These are phyloP conservation scores for Mesembryanthemum crystallinum DNA, from an alignment of 148 eudicot genomes.

Conservation along the genomic window DNA sequence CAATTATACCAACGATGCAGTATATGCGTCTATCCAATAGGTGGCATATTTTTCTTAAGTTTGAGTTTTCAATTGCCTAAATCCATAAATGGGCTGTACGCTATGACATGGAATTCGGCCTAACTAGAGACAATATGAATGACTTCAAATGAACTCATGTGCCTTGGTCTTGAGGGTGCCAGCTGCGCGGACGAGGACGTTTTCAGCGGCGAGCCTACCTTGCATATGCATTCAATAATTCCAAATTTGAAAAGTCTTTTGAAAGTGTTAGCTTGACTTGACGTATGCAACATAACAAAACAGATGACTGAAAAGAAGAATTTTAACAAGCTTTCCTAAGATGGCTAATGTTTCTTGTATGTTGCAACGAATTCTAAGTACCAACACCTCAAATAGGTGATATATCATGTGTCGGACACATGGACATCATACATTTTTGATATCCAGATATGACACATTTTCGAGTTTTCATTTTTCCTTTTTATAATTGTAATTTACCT, in stretches of 20 bases:
- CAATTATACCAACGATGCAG: too few relatives aligned
- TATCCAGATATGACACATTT: too few relatives aligned
- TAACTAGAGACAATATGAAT: background rate
- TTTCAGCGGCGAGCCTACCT: background rate
- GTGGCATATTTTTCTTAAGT: too few relatives aligned
- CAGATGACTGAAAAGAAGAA: background rate
- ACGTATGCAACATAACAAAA: background rate
- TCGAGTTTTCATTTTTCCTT: too few relatives aligned
- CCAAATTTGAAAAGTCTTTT: background rate
- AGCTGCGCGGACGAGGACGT: background rate
- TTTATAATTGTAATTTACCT: too few relatives aligned
- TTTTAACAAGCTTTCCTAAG: background rate
- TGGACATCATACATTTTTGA: too few relatives aligned
- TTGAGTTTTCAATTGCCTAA: background rate
- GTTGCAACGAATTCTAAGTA: too few relatives aligned
- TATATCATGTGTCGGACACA: too few relatives aligned
- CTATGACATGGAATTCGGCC: background rate
- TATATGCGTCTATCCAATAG: too few relatives aligned
- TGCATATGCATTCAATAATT: background rate
- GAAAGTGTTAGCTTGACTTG: conserved; percentile 12
- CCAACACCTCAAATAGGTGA: too few relatives aligned
- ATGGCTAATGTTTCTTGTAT: background rate
- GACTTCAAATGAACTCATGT: background rate
- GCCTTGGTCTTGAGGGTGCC: conserved; percentile 16
- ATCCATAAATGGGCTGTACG: background rate